phyloP scores from a whole-genome alignment of 768 basidiomycete species.

The Mycena amicta region DNA sequence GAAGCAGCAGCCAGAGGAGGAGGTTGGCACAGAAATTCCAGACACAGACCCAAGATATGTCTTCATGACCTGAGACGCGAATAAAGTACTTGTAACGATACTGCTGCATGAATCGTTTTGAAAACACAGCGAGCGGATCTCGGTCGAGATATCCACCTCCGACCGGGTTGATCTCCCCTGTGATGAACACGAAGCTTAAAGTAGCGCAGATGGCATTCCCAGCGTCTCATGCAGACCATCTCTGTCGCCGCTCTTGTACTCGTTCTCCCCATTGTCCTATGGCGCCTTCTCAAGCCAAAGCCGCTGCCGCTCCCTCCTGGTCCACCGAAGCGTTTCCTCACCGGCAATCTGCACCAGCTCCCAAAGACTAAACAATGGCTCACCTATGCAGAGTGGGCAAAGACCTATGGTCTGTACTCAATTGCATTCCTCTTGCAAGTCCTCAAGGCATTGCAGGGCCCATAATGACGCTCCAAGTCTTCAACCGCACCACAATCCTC shows the following conservation, averaged over 20 bases:
- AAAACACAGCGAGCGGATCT: too few species aligned
- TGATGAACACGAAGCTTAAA: too few species aligned
- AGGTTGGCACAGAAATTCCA: conserved; percentile 39
- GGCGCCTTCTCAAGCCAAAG: not conserved
- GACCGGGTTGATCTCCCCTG: too few species aligned
- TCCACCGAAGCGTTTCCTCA: conserved; percentile 25
- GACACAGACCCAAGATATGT: conserved; percentile 56
- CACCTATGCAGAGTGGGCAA: conserved; percentile 24
- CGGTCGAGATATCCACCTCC: too few species aligned
- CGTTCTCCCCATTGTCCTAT: not conserved
- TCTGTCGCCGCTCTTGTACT: not conserved
- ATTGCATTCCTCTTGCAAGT: not conserved
- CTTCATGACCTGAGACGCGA: conserved; percentile 55
- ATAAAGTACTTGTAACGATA: too few species aligned
- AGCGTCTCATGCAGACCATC: not conserved
- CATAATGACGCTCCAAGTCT: conserved; percentile 40
- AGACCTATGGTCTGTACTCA: conserved; percentile 19
- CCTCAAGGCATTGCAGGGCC: conserved; percentile 32
- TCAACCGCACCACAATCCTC: conserved; percentile 45
- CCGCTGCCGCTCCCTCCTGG: conserved; percentile 29
- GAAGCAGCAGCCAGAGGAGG: conserved; percentile 27
- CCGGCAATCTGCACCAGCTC: conserved; percentile 31
- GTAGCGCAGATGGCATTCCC: too few species aligned
- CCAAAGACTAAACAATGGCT: conserved; percentile 23
- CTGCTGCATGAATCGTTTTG: too few species aligned